phyloP scores from a whole-genome alignment of 176 grass and related monocot species.

The Carex parvula region DNA sequence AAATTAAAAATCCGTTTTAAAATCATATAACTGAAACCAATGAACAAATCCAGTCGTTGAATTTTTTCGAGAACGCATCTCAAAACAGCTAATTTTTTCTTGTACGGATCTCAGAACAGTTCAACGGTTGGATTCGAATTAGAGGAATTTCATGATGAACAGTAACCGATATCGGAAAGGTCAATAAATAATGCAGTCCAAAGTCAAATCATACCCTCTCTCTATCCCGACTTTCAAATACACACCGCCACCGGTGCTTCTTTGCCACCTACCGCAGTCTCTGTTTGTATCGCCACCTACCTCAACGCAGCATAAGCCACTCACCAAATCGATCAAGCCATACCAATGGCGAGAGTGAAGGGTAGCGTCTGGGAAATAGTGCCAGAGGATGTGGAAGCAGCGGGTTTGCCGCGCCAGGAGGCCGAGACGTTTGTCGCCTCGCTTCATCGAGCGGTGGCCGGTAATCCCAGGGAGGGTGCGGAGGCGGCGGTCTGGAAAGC shows the following conservation, averaged over 20 bases:
- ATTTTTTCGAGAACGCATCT: too few relatives aligned
- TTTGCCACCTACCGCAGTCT: not conserved
- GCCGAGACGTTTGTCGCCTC: slow-evolving; percentile 37
- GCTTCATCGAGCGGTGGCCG: slow-evolving; percentile 34
- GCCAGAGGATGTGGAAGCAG: slow-evolving; percentile 40
- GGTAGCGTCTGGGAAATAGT: slow-evolving; percentile 63
- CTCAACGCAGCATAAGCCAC: not conserved
- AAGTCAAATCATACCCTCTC: not conserved
- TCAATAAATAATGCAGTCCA: not conserved
- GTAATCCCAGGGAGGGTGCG: not conserved
- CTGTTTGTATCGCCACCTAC: slow-evolving; percentile 1
- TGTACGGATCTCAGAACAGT: too few relatives aligned
- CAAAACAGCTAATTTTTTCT: too few relatives aligned
- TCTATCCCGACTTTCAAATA: not conserved
- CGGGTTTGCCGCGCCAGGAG: slow-evolving; percentile 33
- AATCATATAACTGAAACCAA: too few relatives aligned
- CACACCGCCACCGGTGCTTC: not conserved
- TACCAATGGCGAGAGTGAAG: slow-evolving; percentile 28
- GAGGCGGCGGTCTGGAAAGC: slow-evolving; percentile 54
- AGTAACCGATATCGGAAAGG: too few relatives aligned
- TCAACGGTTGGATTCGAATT: too few relatives aligned
- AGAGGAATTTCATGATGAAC: too few relatives aligned
- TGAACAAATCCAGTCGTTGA: too few relatives aligned
- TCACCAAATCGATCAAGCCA: not conserved
- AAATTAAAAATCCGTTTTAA: too few relatives aligned